phyloP scores from a whole-genome alignment of 192 early-diverging fungal species.

The Backusella parvicylindrica region DNA sequence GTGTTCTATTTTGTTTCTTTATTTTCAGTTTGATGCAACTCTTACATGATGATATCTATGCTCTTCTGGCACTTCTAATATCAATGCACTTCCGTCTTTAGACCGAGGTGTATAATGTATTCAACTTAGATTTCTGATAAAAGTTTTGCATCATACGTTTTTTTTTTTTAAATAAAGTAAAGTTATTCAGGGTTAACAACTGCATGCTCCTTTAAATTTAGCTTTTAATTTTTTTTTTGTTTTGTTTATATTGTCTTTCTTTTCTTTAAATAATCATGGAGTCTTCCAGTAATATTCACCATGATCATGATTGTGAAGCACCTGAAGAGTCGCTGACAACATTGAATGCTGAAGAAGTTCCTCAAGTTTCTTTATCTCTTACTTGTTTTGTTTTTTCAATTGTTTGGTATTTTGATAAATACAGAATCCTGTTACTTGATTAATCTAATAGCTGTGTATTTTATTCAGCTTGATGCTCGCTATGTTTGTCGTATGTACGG shows the following conservation, averaged over 20 bases:
- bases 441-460: not conserved
- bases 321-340: not conserved
- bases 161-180: not conserved
- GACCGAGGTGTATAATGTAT: constrained; percentile 25
- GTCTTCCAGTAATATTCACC: not conserved
- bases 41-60: constrained; percentile 7
- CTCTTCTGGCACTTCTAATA: constrained; percentile 27
- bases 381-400: not conserved
- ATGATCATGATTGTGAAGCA: not conserved
- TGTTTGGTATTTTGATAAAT: not conserved
- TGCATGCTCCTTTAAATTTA: not conserved
- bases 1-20: not conserved
- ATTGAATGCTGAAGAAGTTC: not conserved
- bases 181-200: not conserved
- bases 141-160: not conserved
- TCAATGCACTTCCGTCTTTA: constrained; percentile 14
- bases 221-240: not conserved
- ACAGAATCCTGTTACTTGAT: too few relatives aligned
- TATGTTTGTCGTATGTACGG: constrained; percentile 70
- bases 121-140: constrained; percentile 15
- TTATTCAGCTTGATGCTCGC: constrained; percentile 50
- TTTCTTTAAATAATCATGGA: not conserved
- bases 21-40: not conserved
- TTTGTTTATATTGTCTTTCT: not conserved
- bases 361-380: not conserved